Conservation (phyloP, 2,329 filamentous ascomycete species). For the Botrytis sinoallii region DNA sequence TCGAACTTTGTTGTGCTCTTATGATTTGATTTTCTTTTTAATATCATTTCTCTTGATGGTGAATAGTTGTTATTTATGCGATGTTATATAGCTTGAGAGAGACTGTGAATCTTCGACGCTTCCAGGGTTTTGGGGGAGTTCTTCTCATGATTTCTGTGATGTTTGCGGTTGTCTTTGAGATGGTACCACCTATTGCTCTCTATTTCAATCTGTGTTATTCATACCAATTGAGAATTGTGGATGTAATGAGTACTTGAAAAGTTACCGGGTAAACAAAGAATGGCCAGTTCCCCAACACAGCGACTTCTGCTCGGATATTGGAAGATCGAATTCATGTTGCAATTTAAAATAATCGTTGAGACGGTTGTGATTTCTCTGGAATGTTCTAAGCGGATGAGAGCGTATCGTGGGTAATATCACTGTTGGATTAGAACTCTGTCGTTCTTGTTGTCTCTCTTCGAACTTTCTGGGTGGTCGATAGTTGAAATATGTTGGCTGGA, state of each 20-base stretch:
- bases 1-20: neutral
- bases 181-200: accelerated
- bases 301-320: neutral
- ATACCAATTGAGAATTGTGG: accelerated
- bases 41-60: neutral
- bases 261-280: no score
- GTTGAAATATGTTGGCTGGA: neutral
- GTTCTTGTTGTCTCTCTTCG: neutral
- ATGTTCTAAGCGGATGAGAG: accelerated
- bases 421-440: neutral
- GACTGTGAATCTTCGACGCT: neutral
- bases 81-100: neutral
- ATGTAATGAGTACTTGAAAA: accelerated
- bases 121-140: neutral
- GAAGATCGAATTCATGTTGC: neutral
- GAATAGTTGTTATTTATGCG: neutral
- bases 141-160: neutral
- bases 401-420: neutral
- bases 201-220: neutral
- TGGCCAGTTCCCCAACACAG: accelerated
- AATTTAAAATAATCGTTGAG: accelerated
- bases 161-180: accelerated
- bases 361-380: neutral
- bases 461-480: neutral
- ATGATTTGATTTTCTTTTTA: neutral